Evolutionary conservation across 306 rosid genomes (phyloP), one percentile per base, ranked within the genome.

Genomic region (Cucumis melo): DNA sequence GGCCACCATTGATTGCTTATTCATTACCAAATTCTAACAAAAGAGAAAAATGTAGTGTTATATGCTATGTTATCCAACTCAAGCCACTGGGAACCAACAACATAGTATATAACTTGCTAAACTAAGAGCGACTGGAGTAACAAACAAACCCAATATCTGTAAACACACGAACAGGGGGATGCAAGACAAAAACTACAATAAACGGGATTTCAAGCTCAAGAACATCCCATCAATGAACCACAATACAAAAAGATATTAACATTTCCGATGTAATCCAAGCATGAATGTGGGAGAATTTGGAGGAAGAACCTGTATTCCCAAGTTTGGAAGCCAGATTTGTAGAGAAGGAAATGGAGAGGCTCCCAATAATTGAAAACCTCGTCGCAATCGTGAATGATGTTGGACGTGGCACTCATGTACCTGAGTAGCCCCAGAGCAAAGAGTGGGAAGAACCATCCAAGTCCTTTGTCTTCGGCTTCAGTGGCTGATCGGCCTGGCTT

Each of bases 341-440:
- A 90, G 78, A 94, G 95, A 80, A 94, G 96, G 79, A n/a, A 94
- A 85, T 94, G 99, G 61, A 94, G 93, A 60, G 99, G 99, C 57
- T 92, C 99, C 99, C 98, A 95, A 80, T 95, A 92, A 85, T 92
- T 95, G 88, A 90, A 95, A 81, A 95, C 98, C 78, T 95, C 99
- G 61, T 95, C 99, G 78, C 99, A 95, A 78, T 92, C 99, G 71
- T 95, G 99, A 13, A 95, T 84, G 85, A 95, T 92, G 80, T 95
- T 95, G 9, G 98, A 90, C 42, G 96, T 82, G 79, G 96, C 93
- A 80, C 99, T 95, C 98, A 87, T 89, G 88, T 92, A 92, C 71
- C 98, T 82, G 20, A 92, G 83, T 68, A 91, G 17, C 70, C 96
- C 96, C 60, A 95, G 71, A 1, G 88, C 87, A 0, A 95, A 17